Conservation (phyloP, 345 rosid genomes). For the Clausena lansium region DNA sequence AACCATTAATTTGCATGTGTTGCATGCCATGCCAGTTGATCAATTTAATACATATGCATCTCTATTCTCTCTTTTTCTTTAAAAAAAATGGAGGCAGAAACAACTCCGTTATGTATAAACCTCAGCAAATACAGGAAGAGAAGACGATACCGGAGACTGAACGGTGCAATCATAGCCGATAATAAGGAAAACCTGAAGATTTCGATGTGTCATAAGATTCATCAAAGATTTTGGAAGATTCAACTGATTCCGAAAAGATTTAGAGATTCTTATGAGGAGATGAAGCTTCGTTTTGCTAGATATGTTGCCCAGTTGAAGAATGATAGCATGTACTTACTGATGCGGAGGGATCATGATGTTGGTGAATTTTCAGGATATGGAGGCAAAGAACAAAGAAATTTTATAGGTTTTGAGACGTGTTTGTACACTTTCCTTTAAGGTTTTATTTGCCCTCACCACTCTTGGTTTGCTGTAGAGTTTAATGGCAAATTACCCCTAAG, state of each 20-base stretch:
- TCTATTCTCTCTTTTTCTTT: neutral
- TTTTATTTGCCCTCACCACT: too few species aligned
- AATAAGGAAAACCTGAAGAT: neutral
- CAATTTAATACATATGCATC: too few species aligned
- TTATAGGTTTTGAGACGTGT: too few species aligned
- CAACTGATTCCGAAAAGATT: neutral
- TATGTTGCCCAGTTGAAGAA: slow-evolving; percentile 7
- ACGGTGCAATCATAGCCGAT: neutral
- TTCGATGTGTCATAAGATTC: neutral
- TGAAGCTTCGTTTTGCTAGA: slow-evolving; percentile 15
- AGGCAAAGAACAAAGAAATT: too few species aligned
- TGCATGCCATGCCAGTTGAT: neutral
- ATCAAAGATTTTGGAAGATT: neutral
- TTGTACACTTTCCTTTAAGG: too few species aligned
- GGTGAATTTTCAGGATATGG: too few species aligned
- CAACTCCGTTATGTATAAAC: neutral
- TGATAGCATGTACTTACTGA: neutral
- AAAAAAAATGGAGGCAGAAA: slow-evolving; percentile 5
- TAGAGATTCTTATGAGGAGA: slow-evolving; percentile 15
- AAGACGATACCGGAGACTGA: slow-evolving; percentile 2
- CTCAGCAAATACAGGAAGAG: neutral
- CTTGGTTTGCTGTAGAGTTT: too few species aligned
- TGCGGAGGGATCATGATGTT: neutral
- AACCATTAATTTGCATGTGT: neutral
- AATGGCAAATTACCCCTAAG: too few species aligned